Conservation (phyloP, 2,329 filamentous ascomycete species). For the Chalaropsis thielavioides region DNA sequence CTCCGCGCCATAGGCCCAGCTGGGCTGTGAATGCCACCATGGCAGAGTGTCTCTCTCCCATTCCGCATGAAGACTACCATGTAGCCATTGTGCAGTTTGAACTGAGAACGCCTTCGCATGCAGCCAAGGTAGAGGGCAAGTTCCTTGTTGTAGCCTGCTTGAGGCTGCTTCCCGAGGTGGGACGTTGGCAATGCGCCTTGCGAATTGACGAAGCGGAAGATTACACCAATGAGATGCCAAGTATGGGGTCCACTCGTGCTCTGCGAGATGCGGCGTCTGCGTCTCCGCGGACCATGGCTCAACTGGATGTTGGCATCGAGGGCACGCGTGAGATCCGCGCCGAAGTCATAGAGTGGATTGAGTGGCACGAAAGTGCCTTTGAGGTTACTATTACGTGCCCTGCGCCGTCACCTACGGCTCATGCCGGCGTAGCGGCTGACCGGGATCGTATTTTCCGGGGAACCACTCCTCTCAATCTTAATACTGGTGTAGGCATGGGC, state of each 20-base stretch:
- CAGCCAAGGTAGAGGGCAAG: slow-evolving; percentile 14
- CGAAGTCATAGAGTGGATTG: slow-evolving; percentile 15
- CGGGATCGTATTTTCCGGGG: slow-evolving; percentile 10
- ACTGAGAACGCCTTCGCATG: slow-evolving; percentile 12
- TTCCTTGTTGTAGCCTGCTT: slow-evolving; percentile 16
- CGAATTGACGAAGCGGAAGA: slow-evolving; percentile 15
- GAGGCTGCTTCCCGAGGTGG: slow-evolving; percentile 2
- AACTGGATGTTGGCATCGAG: slow-evolving; percentile 16
- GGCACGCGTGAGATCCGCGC: slow-evolving; percentile 15
- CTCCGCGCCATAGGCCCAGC: slow-evolving; percentile 12
- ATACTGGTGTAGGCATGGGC: slow-evolving; percentile 3
- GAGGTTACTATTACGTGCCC: slow-evolving; percentile 15
- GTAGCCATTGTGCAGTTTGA: slow-evolving; percentile 16
- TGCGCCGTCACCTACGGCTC: background rate
- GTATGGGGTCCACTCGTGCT: slow-evolving; percentile 1
- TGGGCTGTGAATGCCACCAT: slow-evolving; percentile 8
- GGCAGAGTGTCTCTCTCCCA: slow-evolving; percentile 12
- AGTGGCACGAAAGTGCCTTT: slow-evolving; percentile 16
- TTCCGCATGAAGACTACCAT: slow-evolving; percentile 15
- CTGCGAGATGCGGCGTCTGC: slow-evolving; percentile 1
- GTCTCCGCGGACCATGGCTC: slow-evolving; percentile 10
- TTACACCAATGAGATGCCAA: slow-evolving; percentile 16
- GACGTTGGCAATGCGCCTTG: slow-evolving; percentile 16
- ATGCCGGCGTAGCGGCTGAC: background rate
- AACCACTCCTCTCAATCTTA: slow-evolving; percentile 10